These are phyloP conservation scores for Echria macrotheca DNA, from an alignment of 495 filamentous ascomycete genomes.

Conservation along the genomic window DNA sequence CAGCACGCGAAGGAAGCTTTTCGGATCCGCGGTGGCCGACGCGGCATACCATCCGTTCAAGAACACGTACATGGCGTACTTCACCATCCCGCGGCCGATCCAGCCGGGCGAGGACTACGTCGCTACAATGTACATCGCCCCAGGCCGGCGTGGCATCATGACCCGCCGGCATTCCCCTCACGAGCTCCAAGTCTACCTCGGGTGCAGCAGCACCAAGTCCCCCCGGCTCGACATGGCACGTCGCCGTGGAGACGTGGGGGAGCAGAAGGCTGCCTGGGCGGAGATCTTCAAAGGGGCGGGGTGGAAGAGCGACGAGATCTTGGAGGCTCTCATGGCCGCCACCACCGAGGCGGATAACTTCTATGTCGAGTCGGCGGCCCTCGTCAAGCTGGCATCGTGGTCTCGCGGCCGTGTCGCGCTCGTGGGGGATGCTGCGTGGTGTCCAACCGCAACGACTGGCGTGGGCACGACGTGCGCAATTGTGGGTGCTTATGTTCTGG, in stretches of 20 bases:
- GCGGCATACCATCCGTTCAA: background rate
- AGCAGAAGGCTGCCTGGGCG: conserved; percentile 36
- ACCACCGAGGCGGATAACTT: conserved; percentile 35
- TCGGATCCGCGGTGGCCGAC: conserved; percentile 22
- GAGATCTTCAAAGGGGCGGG: conserved; percentile 39
- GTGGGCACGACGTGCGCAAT: conserved; percentile 43
- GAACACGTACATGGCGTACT: conserved; percentile 28
- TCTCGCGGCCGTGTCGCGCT: conserved; percentile 42
- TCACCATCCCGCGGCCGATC: conserved; percentile 30
- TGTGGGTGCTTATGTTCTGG: conserved; percentile 47
- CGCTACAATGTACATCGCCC: conserved; percentile 15
- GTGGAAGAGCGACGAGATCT: conserved; percentile 38
- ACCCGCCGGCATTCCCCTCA: conserved; percentile 25
- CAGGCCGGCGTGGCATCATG: conserved; percentile 19
- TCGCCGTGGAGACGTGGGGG: conserved; percentile 11
- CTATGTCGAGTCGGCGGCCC: conserved; percentile 38
- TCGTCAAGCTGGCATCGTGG: conserved; percentile 39
- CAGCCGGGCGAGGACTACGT: conserved; percentile 17
- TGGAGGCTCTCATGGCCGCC: conserved; percentile 32
- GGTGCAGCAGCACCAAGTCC: conserved; percentile 5
- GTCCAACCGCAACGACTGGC: conserved; percentile 38
- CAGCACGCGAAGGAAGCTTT: conserved; percentile 32
- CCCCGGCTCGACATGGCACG: conserved; percentile 11
- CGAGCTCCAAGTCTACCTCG: conserved; percentile 18
- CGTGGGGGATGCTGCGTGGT: conserved; percentile 54